Conservation (phyloP, 2,329 filamentous ascomycete species). For the Phyllachora maydis region DNA sequence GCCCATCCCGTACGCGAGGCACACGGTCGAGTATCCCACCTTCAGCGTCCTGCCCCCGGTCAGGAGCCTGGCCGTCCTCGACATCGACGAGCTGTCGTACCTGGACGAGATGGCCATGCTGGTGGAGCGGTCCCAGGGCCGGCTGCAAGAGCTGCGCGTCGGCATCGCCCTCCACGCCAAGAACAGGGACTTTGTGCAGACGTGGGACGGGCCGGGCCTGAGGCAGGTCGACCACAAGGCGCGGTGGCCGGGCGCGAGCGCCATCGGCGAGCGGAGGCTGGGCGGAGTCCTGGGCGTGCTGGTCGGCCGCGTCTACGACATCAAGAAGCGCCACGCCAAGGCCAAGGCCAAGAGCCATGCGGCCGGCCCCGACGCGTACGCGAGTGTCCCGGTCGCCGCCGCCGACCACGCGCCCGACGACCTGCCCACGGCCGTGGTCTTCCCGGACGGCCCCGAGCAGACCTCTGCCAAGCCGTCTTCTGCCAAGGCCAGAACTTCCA, state of each 20-base stretch:
- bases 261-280: slow-evolving; percentile 39
- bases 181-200: slow-evolving; percentile 29
- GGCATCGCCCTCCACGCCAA: slow-evolving; percentile 38
- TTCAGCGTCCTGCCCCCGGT: slow-evolving; percentile 60
- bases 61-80: slow-evolving; percentile 54
- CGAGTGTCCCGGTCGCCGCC: not conserved
- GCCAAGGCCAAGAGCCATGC: too few relatives aligned
- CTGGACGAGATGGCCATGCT: slow-evolving; percentile 66
- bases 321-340: slow-evolving; percentile 14
- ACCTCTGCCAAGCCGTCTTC: slow-evolving; percentile 1
- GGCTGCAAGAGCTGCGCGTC: slow-evolving; percentile 50
- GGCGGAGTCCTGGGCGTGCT: slow-evolving; percentile 50
- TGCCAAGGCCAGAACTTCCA: not conserved
- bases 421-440: not conserved
- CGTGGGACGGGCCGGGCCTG: slow-evolving; percentile 41
- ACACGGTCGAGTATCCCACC: slow-evolving; percentile 54
- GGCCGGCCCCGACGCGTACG: not conserved
- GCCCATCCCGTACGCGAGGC: slow-evolving; percentile 26
- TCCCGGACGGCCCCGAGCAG: not conserved
- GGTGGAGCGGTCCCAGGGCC: slow-evolving; percentile 46
- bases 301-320: slow-evolving; percentile 45
- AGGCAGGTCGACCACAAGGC: slow-evolving; percentile 42
- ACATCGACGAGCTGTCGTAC: slow-evolving; percentile 69
- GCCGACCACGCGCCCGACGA: not conserved
- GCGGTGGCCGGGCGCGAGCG: slow-evolving; percentile 31